Percentiles rank a stretch among this genome's conserved stretches.
phyloP scores from a whole-genome alignment of 306 rosid genomes.

The Sesbania bispinosa region DNA sequence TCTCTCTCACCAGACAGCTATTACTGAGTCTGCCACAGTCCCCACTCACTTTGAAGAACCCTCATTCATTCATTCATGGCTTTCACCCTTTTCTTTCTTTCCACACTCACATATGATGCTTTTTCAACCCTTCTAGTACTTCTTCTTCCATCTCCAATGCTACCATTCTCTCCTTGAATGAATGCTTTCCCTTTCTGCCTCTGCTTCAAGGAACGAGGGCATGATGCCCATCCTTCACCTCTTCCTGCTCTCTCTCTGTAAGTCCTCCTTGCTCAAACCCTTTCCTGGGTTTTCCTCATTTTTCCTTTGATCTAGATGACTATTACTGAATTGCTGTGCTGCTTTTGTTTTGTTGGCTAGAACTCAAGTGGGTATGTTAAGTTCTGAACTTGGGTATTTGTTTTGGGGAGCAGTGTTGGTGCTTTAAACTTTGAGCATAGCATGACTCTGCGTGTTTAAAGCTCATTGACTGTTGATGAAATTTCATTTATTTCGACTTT shows the following conservation, averaged over 20 bases:
- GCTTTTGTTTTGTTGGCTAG: neutral
- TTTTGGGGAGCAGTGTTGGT: neutral
- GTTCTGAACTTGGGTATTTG: neutral
- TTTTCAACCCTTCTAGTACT: neutral
- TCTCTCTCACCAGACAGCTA: conserved; percentile 53
- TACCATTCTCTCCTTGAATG: conserved; percentile 5
- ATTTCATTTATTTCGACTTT: neutral
- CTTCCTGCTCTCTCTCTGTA: conserved; percentile 38
- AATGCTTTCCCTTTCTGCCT: conserved; percentile 7
- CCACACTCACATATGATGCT: conserved; percentile 22
- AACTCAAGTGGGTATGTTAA: conserved; percentile 5
- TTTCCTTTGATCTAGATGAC: conserved; percentile 34
- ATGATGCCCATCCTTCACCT: conserved; percentile 36
- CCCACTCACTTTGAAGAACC: conserved; percentile 64
- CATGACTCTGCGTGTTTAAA: neutral
- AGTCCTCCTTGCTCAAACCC: conserved; percentile 25
- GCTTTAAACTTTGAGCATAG: neutral
- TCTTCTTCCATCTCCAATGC: conserved; percentile 9
- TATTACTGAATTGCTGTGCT: neutral
- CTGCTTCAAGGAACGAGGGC: conserved; percentile 2
- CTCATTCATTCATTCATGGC: no score
- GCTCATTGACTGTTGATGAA: neutral
- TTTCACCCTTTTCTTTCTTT: no score
- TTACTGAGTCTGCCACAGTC: conserved; percentile 45
- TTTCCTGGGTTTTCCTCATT: conserved; percentile 20